Base-by-base conservation (phyloP, 768 basidiomycete species). In the Mycena floridula region DNA sequence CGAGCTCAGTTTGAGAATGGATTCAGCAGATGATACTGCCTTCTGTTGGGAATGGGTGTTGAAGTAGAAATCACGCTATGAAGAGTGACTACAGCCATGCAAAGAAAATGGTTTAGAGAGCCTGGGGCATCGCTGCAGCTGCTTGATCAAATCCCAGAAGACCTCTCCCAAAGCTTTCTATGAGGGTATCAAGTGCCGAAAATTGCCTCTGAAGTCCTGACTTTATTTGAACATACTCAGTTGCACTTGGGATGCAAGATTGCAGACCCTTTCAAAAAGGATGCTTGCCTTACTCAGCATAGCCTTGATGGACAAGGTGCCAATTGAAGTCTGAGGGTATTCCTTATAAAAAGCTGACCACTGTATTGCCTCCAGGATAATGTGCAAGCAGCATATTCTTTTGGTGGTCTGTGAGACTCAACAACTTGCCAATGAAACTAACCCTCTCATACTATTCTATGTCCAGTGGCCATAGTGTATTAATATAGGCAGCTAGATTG, bases 41-140 rank as follows among this genome's bases (percentile, higher is more conserved):
- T 42, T 40, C 15, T 18, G 37, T 40, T 46, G 43, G 15, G 48
- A 46, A 15, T 46, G 43, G 12, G 45, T 9, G 42, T 54, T 51
- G 15, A 42, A 27, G 45, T 46, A 32, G 45, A 45, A 40, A 58
- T 56, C 25, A 44, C 44, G 26, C 44, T 50, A 39, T 61, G 56
- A 4, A 64, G 50, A 40, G 57, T 59, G 20, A 60, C 53, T 6
- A 53, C 51, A 28, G 63, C 61, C 8, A 52, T 39, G 13, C 59
- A 20, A 58, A 46, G 12, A 59, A 39, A 16, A 55, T 40, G 42
- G 50, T 49, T 6, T 57, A 50, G 18, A 48, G 41, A 25, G 25
- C 40, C 37, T 16, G 46, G 9, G 35, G 43, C 4, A 48, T 39
- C 9, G 28, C 39, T 25, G 36, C 35, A n/a, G 46, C 46, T 4